Percentiles rank a stretch among this genome's conserved stretches.
Evolutionary conservation across 2,329 filamentous ascomycete species (phyloP).

Genomic region (Setomelanomma holmii): DNA sequence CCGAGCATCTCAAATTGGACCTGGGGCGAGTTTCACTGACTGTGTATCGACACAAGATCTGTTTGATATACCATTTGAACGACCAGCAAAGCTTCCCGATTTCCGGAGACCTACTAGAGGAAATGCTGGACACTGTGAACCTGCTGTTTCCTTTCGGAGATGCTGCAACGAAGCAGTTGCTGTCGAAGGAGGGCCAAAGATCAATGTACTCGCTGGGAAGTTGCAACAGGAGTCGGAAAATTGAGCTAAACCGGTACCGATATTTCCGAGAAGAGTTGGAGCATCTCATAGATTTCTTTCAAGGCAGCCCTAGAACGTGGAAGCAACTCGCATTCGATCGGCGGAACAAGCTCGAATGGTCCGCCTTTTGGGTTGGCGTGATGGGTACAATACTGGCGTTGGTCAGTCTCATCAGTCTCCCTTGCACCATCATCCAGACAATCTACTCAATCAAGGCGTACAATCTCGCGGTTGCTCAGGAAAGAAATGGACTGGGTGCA

Average conservation of each 20-base stretch:
- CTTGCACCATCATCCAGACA: slow-evolving; percentile 19
- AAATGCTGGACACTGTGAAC: slow-evolving; percentile 16
- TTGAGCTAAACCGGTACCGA: slow-evolving; percentile 12
- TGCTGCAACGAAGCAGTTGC: slow-evolving; percentile 10
- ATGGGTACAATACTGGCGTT: slow-evolving; percentile 17
- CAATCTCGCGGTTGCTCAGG: slow-evolving; percentile 9
- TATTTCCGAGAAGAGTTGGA: slow-evolving; percentile 17
- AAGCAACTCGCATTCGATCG: slow-evolving; percentile 18
- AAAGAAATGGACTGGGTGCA: neutral
- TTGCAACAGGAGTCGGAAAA: slow-evolving; percentile 1
- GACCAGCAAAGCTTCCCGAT: slow-evolving; percentile 3
- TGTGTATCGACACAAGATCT: slow-evolving; percentile 19
- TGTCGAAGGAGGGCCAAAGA: slow-evolving; percentile 8
- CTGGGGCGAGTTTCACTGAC: neutral
- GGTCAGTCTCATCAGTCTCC: slow-evolving; percentile 20
- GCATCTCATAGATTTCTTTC: slow-evolving; percentile 11
- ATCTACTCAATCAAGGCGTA: slow-evolving; percentile 21
- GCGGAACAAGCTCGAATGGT: slow-evolving; percentile 20
- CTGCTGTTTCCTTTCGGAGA: slow-evolving; percentile 19
- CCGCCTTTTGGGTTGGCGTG: slow-evolving; percentile 18
- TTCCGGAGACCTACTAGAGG: slow-evolving; percentile 11
- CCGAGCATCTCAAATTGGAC: slow-evolving; percentile 11
- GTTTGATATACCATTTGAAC: slow-evolving; percentile 12
- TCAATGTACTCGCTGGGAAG: slow-evolving; percentile 13
- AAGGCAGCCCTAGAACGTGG: slow-evolving; percentile 11